These are phyloP conservation scores for Colletotrichum chrysophilum DNA, from an alignment of 2,329 filamentous ascomycete genomes.

Conservation along the genomic window DNA sequence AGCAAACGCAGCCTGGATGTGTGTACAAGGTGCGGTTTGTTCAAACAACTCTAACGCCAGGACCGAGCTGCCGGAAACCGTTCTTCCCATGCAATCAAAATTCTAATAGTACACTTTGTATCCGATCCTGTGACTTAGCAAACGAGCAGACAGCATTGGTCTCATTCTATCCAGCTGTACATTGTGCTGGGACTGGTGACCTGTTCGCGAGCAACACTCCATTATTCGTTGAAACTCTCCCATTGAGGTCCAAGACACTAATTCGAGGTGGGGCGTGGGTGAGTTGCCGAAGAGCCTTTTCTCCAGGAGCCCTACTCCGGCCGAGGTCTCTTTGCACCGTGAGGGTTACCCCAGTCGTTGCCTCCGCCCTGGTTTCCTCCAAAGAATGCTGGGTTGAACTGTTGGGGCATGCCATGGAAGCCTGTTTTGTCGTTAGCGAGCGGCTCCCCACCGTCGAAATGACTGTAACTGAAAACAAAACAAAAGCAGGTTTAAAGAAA, in stretches of 20 bases:
- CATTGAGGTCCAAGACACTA: neutral
- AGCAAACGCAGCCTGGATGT: neutral
- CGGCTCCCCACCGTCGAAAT: neutral
- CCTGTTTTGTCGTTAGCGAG: conserved; percentile 42
- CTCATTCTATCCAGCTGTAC: neutral
- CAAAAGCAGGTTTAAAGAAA: too few relatives aligned
- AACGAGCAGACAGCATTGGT: neutral
- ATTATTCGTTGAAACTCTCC: neutral
- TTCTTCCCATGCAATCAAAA: neutral
- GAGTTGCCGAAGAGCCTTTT: neutral
- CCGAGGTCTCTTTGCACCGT: conserved; percentile 79
- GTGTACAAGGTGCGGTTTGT: neutral
- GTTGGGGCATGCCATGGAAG: conserved; percentile 72
- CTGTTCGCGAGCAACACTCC: neutral
- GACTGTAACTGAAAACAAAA: neutral
- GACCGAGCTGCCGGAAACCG: neutral
- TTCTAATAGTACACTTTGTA: conserved; percentile 18
- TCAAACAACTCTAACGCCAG: conserved; percentile 11
- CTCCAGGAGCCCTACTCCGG: conserved; percentile 60
- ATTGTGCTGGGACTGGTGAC: neutral
- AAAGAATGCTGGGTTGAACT: conserved; percentile 80
- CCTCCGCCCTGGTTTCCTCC: conserved; percentile 53
- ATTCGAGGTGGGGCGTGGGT: neutral
- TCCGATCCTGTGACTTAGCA: neutral
- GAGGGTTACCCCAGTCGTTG: conserved; percentile 78